A percentile compares a stretch with the other conserved stretches of the same genome.
These are phyloP conservation scores for Plasmodium ovale DNA, from an alignment of 169 alveolate species.

Conservation along the genomic window DNA sequence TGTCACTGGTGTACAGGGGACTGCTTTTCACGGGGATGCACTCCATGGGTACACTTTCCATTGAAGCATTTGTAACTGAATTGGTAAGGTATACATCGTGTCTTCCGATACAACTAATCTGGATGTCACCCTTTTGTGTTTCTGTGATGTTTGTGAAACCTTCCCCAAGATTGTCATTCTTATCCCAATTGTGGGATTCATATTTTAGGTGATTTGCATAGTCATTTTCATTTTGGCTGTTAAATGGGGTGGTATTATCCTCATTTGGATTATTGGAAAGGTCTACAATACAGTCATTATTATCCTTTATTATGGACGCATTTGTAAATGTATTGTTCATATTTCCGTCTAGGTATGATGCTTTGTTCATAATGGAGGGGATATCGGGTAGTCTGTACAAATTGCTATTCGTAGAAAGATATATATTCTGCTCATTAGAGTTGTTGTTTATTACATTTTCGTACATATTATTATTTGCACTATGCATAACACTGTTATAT, in stretches of 20 bases:
- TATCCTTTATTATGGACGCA: neutral
- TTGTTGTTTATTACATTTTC: conserved; percentile 7
- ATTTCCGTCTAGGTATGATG: neutral
- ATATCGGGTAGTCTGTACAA: neutral
- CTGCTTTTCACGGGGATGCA: too few relatives aligned
- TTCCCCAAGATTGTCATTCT: neutral
- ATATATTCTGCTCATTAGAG: neutral
- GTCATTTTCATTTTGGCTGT: neutral
- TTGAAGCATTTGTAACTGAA: too few relatives aligned
- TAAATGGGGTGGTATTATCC: neutral
- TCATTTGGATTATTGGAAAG: neutral
- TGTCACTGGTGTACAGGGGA: too few relatives aligned
- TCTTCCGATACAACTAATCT: too few relatives aligned
- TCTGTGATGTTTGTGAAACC: neutral
- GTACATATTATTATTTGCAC: conserved; percentile 14
- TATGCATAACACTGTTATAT: conserved; percentile 11
- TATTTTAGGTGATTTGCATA: neutral
- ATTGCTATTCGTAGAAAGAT: neutral
- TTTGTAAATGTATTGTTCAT: neutral
- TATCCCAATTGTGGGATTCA: neutral
- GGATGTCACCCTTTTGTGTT: neutral
- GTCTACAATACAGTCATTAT: neutral
- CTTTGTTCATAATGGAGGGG: neutral
- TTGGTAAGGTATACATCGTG: too few relatives aligned
- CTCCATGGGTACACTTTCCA: too few relatives aligned